These are phyloP conservation scores for Naegleria lovaniensis DNA, from an alignment of 208 protist species.

Conservation along the genomic window DNA sequence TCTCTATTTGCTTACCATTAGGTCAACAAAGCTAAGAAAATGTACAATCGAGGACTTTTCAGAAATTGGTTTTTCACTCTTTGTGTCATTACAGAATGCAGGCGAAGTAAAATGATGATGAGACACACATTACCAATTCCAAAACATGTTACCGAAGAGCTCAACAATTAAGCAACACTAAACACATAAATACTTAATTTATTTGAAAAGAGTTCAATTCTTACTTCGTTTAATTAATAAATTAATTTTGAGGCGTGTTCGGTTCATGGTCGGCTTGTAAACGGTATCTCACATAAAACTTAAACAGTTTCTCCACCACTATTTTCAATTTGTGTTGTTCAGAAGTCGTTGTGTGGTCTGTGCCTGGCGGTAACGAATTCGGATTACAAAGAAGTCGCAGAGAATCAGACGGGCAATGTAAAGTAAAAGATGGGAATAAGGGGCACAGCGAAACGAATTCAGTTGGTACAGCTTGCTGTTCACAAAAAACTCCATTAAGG, in stretches of 20 bases:
- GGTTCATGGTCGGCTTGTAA: neutral
- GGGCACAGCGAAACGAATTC: neutral
- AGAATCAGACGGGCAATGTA: neutral
- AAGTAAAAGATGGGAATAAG: neutral
- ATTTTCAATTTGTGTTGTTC: neutral
- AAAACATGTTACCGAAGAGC: neutral
- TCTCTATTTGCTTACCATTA: no score
- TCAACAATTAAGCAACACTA: neutral
- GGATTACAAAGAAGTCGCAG: neutral
- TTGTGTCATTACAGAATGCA: neutral
- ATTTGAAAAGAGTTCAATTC: neutral
- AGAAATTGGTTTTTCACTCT: neutral
- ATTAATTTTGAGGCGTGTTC: no score
- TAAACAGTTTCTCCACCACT: neutral
- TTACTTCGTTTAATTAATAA: no score
- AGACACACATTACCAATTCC: neutral
- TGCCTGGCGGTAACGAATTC: neutral
- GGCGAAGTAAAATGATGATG: neutral
- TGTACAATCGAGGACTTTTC: neutral
- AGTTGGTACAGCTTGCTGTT: neutral
- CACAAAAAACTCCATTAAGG: neutral
- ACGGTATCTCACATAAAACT: neutral
- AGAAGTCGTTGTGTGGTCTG: neutral
- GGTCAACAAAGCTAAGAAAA: neutral
- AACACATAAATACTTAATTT: neutral